Evolutionary conservation across 768 basidiomycete genomes (phyloP).

Genomic region (Tremella mesenterica): DNA sequence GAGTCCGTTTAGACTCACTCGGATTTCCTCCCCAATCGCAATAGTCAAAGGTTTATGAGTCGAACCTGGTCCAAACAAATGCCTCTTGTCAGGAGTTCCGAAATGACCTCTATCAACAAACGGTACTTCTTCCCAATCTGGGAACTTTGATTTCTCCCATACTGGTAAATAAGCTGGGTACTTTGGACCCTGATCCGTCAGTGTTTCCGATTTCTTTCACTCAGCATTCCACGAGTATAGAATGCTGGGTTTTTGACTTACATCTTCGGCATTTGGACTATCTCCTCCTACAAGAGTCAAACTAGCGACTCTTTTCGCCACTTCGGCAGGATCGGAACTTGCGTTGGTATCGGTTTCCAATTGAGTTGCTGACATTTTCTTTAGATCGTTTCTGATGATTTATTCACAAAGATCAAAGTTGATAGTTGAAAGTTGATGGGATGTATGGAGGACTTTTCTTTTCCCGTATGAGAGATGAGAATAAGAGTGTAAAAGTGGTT

Average conservation of each 20-base stretch:
- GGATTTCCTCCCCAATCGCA: slow-evolving; percentile 11
- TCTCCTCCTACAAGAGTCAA: not conserved
- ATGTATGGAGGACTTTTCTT: too few relatives aligned
- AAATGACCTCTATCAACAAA: slow-evolving; percentile 7
- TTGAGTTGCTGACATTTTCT: too few relatives aligned
- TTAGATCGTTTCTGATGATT: too few relatives aligned
- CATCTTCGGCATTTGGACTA: not conserved
- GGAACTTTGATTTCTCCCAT: slow-evolving; percentile 11
- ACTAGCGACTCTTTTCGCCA: not conserved
- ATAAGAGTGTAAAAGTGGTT: too few relatives aligned
- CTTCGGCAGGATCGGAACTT: not conserved
- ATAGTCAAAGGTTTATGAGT: not conserved
- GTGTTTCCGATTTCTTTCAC: too few relatives aligned
- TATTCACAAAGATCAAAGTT: too few relatives aligned
- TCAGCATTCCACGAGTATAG: not conserved
- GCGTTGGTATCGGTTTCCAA: not conserved
- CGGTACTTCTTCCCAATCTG: slow-evolving; percentile 16
- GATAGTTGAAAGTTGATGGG: too few relatives aligned
- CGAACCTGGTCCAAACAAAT: not conserved
- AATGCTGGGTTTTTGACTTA: not conserved
- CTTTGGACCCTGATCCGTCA: slow-evolving; percentile 2
- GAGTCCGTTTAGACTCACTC: too few relatives aligned
- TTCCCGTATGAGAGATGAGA: too few relatives aligned
- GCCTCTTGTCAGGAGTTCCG: slow-evolving; percentile 7
- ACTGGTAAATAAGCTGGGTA: slow-evolving; percentile 16